These are phyloP conservation scores for Amoebophrya sp. DNA, from an alignment of 169 alveolate genomes.

Conservation along the genomic window DNA sequence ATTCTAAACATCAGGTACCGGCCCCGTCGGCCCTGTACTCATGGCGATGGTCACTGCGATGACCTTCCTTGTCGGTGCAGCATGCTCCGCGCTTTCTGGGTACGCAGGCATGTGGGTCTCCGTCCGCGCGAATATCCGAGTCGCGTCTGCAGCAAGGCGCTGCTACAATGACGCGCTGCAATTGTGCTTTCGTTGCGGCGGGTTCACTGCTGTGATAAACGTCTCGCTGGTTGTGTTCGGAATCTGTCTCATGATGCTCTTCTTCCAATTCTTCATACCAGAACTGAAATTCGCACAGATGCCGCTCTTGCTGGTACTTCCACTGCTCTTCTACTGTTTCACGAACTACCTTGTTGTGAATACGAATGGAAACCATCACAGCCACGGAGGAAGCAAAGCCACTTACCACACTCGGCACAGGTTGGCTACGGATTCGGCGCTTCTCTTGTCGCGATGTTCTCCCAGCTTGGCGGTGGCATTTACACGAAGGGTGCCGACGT, in stretches of 20 bases:
- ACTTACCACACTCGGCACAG: no score
- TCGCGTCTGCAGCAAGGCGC: conserved; percentile 58
- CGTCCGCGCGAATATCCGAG: conserved; percentile 61
- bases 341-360: no score
- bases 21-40: conserved; percentile 33
- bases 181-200: conserved; percentile 65
- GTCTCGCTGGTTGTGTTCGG: conserved; percentile 63
- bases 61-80: conserved; percentile 55
- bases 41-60: conserved; percentile 51
- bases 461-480: conserved; percentile 78
- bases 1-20: no score
- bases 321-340: no score
- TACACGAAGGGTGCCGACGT: conserved; percentile 79
- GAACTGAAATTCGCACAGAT: conserved; percentile 39
- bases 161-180: conserved; percentile 58
- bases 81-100: conserved; percentile 58
- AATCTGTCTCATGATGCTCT: conserved; percentile 40
- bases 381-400: no score
- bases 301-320: conserved; percentile 49
- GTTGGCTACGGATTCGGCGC: conserved; percentile 80
- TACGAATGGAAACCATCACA: no score
- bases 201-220: conserved; percentile 58
- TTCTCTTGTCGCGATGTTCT: conserved; percentile 69
- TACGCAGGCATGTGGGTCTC: conserved; percentile 71
- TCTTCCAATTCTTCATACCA: conserved; percentile 29